Evolutionary conservation across 352 stramenopile genomes (phyloP), one percentile per base, ranked within the genome.

Genomic region (Discostella stelligera): DNA sequence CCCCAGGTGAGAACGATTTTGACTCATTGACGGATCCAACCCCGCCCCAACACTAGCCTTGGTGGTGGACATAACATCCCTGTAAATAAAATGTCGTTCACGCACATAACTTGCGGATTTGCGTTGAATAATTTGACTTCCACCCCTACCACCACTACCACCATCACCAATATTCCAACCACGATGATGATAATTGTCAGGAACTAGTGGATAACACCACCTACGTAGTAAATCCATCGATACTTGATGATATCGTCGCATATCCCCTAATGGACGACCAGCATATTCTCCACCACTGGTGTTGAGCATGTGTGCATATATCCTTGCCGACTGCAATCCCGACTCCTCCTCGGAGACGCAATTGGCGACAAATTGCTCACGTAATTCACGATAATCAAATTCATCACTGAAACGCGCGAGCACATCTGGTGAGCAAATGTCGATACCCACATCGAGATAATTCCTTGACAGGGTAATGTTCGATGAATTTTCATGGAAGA

Each of bases 381-480:
- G 86, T 70, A 98, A 89, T 58, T 99, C 93, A 65, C 98, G 91
- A 77, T 99, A 99, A 81, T 99, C 97, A 83, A 98, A 99, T 80
- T 99, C 97, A 77, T 99, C 97, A 21, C 91, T 92, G 65, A 99
- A 98, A 78, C 98, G 95, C 25, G 98, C 91, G 54, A 99, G 84
- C 49, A 99, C 96, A 74, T 99, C 97, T 5, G 96, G 94, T 64
- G 95, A 98, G 82, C 97, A 99, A 69, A 99, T 95, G 76, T 98
- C 95, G 54, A 99, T 96, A 71, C 98, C 95, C 65, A 95, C 98
- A 90, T 99, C 97, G 58, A 98, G 77, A 25, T 99, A 85, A 82
- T 99, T 96, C 48, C 89, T 92, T 2, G 94, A 92, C 21, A 99
- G 69, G 25, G 94, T 88, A 30, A 99, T 87, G 55, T 95, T 88